Percentiles rank a stretch among this genome's conserved stretches.
phyloP scores from a whole-genome alignment of 1,284 basidiomycete genomes.

The Cryptococcus maquisensis region DNA sequence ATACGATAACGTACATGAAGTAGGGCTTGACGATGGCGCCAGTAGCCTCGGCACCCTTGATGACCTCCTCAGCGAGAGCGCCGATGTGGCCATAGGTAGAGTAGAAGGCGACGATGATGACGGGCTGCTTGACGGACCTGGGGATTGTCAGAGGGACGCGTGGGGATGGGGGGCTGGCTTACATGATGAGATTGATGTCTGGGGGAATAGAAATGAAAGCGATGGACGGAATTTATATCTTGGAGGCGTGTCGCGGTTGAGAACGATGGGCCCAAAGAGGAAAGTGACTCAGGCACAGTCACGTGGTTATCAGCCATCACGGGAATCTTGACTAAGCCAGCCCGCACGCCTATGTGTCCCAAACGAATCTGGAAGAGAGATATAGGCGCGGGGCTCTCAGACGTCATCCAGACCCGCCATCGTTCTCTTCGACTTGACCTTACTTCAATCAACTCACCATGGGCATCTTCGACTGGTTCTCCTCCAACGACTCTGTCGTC shows the following conservation, averaged over 20 bases:
- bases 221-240: too few relatives aligned
- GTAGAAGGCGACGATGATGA: conserved; percentile 77
- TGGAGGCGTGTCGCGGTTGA: too few relatives aligned
- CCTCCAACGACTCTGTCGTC: not conserved
- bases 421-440: not conserved
- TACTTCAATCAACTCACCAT: not conserved
- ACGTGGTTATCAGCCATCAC: too few relatives aligned
- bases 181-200: not conserved
- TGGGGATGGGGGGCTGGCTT: not conserved
- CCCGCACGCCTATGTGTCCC: too few relatives aligned
- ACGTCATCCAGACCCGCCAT: not conserved
- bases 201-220: not conserved
- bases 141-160: not conserved
- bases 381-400: too few relatives aligned
- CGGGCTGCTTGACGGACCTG: conserved; percentile 49
- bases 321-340: too few relatives aligned
- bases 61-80: conserved; percentile 72
- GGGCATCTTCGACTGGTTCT: conserved; percentile 5
- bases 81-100: conserved; percentile 75
- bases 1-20: conserved; percentile 51
- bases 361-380: too few relatives aligned
- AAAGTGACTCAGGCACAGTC: too few relatives aligned
- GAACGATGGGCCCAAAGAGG: too few relatives aligned
- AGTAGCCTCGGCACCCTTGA: conserved; percentile 63
- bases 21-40: conserved; percentile 71